Evolutionary conservation across 208 protist genomes (phyloP).

Genomic region (Novymonas esmeraldas): DNA sequence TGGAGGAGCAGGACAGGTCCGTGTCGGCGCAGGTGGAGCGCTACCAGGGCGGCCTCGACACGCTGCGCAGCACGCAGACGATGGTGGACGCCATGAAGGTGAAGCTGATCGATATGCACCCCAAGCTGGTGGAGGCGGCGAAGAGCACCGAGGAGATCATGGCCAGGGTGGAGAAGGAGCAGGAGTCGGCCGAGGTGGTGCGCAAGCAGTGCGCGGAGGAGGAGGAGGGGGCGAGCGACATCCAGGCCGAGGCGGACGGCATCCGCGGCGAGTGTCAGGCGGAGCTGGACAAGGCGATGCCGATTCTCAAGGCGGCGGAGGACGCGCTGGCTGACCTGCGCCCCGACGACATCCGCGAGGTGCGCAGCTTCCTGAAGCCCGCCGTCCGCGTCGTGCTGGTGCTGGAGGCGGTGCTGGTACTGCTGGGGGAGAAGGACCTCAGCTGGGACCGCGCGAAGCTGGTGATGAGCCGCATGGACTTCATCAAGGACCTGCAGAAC

Average conservation of each 20-base stretch:
- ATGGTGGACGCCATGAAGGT: slow-evolving; percentile 96
- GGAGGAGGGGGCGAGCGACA: slow-evolving; percentile 83
- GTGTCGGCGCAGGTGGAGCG: slow-evolving; percentile 77
- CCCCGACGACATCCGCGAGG: slow-evolving; percentile 93
- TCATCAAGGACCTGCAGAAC: slow-evolving; percentile 93
- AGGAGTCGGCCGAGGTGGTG: slow-evolving; percentile 88
- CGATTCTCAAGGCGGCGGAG: slow-evolving; percentile 92
- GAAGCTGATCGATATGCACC: slow-evolving; percentile 95
- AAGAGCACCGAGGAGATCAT: slow-evolving; percentile 95
- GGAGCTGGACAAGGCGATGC: slow-evolving; percentile 95
- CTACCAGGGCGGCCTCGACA: slow-evolving; percentile 93
- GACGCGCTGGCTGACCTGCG: slow-evolving; percentile 93
- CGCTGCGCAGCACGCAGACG: slow-evolving; percentile 93
- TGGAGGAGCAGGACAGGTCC: slow-evolving; percentile 83
- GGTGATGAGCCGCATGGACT: slow-evolving; percentile 92
- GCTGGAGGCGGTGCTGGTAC: slow-evolving; percentile 93
- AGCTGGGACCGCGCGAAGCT: slow-evolving; percentile 94
- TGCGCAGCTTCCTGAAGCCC: slow-evolving; percentile 93
- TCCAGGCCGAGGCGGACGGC: slow-evolving; percentile 90
- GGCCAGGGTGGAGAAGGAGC: slow-evolving; percentile 89
- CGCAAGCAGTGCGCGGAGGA: slow-evolving; percentile 84
- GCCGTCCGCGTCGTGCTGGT: slow-evolving; percentile 91
- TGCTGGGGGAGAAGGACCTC: slow-evolving; percentile 93
- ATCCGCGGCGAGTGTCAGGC: slow-evolving; percentile 92
- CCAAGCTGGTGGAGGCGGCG: slow-evolving; percentile 92